Percentiles rank a stretch among this genome's conserved stretches.
These are phyloP conservation scores for Nakazawaea ishiwadae DNA, from an alignment of 805 yeast genomes.

Conservation along the genomic window DNA sequence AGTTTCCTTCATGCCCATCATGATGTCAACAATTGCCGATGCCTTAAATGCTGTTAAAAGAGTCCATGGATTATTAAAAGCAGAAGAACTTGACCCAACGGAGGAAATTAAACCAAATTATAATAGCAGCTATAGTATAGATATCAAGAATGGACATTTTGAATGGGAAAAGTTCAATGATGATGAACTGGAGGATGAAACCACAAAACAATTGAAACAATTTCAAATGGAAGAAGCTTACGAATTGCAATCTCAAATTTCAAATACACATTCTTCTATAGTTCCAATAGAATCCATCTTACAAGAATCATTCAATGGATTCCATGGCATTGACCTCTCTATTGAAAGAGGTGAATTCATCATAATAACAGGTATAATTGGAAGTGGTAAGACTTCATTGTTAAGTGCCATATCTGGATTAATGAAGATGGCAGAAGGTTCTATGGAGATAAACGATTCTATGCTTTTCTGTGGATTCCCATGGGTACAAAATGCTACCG, in stretches of 20 bases:
- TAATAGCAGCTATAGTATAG: constrained; percentile 33
- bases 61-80: constrained; percentile 43
- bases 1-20: constrained; percentile 63
- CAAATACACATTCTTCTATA: background rate
- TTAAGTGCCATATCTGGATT: constrained; percentile 65
- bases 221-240: background rate
- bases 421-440: constrained; percentile 54
- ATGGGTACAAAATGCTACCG: constrained; percentile 85
- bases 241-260: constrained; percentile 4
- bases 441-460: constrained; percentile 48
- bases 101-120: background rate
- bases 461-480: constrained; percentile 45
- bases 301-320: constrained; percentile 28
- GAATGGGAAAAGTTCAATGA: constrained; percentile 50
- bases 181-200: constrained; percentile 2
- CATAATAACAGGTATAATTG: constrained; percentile 67
- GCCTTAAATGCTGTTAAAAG: constrained; percentile 52
- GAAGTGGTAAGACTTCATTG: constrained; percentile 77
- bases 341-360: constrained; percentile 56
- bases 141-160: constrained; percentile 45
- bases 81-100: constrained; percentile 17
- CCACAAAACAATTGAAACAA: no score
- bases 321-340: constrained; percentile 39
- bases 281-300: background rate
- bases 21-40: constrained; percentile 54